These are phyloP conservation scores for Hypericum perforatum DNA, from an alignment of 345 rosid species.

Conservation along the genomic window DNA sequence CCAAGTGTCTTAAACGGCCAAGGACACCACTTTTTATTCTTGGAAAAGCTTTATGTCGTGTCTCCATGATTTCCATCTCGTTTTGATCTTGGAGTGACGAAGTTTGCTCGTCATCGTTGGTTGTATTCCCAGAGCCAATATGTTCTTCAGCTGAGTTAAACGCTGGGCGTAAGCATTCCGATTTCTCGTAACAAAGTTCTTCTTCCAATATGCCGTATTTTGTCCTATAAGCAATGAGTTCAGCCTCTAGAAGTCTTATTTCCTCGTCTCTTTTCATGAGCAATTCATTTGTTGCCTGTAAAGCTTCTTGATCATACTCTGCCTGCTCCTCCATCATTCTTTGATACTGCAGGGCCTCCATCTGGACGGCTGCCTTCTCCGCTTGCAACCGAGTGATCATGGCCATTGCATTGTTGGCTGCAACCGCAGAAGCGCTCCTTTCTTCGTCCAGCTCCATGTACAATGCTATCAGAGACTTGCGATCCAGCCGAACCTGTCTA, in stretches of 20 bases:
- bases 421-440: constrained; percentile 79
- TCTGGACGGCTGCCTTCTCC: constrained; percentile 84
- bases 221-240: constrained; percentile 53
- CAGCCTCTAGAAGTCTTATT: constrained; percentile 46
- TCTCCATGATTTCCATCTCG: constrained; percentile 10
- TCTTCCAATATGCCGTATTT: constrained; percentile 39
- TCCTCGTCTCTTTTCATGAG: constrained; percentile 53
- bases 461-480: constrained; percentile 68
- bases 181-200: constrained; percentile 13
- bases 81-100: constrained; percentile 10
- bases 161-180: constrained; percentile 13
- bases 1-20: constrained; percentile 13
- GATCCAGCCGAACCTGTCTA: constrained; percentile 67
- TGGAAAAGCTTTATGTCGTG: constrained; percentile 1
- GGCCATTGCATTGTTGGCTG: constrained; percentile 89
- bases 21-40: constrained; percentile 12
- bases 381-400: constrained; percentile 88
- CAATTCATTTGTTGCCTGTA: constrained; percentile 45
- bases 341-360: constrained; percentile 96
- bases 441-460: constrained; percentile 94
- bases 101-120: background rate
- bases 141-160: constrained; percentile 13
- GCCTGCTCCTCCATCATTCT: constrained; percentile 99
- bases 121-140: constrained; percentile 13
- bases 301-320: constrained; percentile 77